These are phyloP conservation scores for Zygoascus sp. DNA, from an alignment of 1,139 yeast species.

Conservation along the genomic window DNA sequence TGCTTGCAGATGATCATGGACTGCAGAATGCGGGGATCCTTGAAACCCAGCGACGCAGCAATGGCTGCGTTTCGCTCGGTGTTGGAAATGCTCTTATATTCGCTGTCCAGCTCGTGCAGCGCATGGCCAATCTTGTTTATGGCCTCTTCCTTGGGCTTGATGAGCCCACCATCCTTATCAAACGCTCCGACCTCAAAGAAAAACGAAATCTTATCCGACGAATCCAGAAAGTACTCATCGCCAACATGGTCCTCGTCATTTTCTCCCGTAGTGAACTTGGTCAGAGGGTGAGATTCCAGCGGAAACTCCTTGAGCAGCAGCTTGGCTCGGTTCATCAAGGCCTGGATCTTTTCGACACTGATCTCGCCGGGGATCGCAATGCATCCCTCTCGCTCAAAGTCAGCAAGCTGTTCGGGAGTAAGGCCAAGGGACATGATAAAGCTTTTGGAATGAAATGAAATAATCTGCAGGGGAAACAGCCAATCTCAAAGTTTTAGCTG, in stretches of 20 bases:
- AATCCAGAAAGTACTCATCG: constrained; percentile 64
- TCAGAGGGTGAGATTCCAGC: constrained; percentile 58
- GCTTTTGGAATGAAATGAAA: too few relatives aligned
- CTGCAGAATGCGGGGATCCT: constrained; percentile 69
- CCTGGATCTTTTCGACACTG: constrained; percentile 37
- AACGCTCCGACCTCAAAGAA: constrained; percentile 74
- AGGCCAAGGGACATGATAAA: constrained; percentile 18
- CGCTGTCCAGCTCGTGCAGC: constrained; percentile 52
- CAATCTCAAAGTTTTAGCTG: too few relatives aligned
- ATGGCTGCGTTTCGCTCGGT: constrained; percentile 48
- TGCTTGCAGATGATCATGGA: constrained; percentile 80
- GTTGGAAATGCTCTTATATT: constrained; percentile 49
- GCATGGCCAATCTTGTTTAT: constrained; percentile 81
- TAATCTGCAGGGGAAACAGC: too few relatives aligned
- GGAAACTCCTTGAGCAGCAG: constrained; percentile 49
- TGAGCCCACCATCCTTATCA: constrained; percentile 42
- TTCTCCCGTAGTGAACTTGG: constrained; percentile 61
- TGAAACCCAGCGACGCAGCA: constrained; percentile 49
- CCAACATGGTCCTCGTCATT: constrained; percentile 59
- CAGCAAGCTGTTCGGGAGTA: constrained; percentile 30
- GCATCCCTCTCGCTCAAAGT: constrained; percentile 56
- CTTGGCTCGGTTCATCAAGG: constrained; percentile 44
- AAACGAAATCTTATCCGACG: constrained; percentile 63
- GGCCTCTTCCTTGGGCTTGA: constrained; percentile 51
- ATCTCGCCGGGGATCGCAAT: constrained; percentile 58